Evolutionary conservation across 306 rosid genomes (phyloP).

Genomic region (Argentina anserina): DNA sequence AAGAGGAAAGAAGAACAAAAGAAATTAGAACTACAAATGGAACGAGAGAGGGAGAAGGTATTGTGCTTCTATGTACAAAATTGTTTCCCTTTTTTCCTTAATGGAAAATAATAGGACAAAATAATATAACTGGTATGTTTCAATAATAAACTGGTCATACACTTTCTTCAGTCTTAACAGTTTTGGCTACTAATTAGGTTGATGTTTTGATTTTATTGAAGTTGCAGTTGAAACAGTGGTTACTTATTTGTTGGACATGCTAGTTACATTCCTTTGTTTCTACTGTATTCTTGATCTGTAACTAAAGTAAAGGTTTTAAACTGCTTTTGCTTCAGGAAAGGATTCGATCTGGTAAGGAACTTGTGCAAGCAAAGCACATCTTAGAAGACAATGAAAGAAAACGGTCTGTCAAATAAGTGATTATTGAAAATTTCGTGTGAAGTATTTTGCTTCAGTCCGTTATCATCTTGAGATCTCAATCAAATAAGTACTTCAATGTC

Average conservation of each 20-base stretch:
- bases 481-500: constrained; percentile 1
- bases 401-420: constrained; percentile 36
- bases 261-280: background rate
- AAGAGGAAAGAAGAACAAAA: constrained; percentile 41
- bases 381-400: constrained; percentile 68
- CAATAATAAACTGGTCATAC: background rate
- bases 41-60: constrained; percentile 72
- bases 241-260: background rate
- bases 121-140: background rate
- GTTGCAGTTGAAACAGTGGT: background rate
- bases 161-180: background rate
- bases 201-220: background rate
- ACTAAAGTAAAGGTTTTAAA: background rate
- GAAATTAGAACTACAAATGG: constrained; percentile 42
- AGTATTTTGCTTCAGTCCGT: background rate
- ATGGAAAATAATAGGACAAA: background rate
- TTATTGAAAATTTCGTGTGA: background rate
- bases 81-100: background rate
- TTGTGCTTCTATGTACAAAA: background rate
- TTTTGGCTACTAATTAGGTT: background rate
- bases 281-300: background rate
- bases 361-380: constrained; percentile 47
- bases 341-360: constrained; percentile 59
- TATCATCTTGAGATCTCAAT: background rate
- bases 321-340: constrained; percentile 50